Evolutionary conservation across 2,329 filamentous ascomycete genomes (phyloP), one percentile per base, ranked within the genome.

Genomic region (Pseudogymnoascus sp.): DNA sequence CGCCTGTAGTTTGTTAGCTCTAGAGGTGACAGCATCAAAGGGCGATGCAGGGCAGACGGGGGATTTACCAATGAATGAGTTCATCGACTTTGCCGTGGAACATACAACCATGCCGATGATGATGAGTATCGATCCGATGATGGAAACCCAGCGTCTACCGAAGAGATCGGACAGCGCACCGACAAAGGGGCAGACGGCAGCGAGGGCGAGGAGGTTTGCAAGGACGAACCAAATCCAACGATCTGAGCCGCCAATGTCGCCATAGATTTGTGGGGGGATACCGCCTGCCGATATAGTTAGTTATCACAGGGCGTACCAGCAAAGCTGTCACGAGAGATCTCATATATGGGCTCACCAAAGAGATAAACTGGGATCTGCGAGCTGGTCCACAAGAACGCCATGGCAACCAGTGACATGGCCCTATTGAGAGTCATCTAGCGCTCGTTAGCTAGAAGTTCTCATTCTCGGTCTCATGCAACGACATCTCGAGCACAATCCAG

Each of bases 131-230:
- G 76, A 77, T 6, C 84, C 84, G 3, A 77, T 70, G 23, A 85
- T 65, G 13, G 74, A 82, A 37, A 86, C 82, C 66, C 78, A 81
- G 61, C 82, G 77, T 61, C 84, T 80, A 59, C 84, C 83, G 56
- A 86, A 72, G 5, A 86, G 72, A 72, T 87, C 84, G 1, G 83
- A 85, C 0, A 87, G 71, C 1, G 81, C 79, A 9, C 86, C 86
- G 1, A 89, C 85, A 65, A 89, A 84, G 8, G 82, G 82, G 61
- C 80, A 82, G 1, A 84, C 72, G 2, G 77, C 79, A 2, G 80
- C 81, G 55, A 79, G 76, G 2, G 79, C 75, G n/a, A 84, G 76
- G 5, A 84, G 72, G 63, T 83, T 79, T 13, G 73, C 75, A 2
- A 76, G 72, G 10, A 76, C 63, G 21, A 71, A 67, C 69, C 69